phyloP scores from a whole-genome alignment of 257 asterid genomes.

The Osmanthus fragrans region DNA sequence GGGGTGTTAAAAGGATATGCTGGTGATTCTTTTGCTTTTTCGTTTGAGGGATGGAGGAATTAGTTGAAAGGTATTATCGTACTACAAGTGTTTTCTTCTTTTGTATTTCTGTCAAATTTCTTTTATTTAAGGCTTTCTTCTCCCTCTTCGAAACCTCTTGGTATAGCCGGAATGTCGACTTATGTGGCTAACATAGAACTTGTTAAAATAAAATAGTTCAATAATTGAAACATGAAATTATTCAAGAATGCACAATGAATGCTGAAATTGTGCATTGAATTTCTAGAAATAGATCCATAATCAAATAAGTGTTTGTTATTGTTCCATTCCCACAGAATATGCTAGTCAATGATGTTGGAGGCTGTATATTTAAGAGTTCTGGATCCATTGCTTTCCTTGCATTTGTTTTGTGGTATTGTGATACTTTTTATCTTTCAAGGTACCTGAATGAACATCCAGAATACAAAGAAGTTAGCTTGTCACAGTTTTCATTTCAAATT shows the following conservation, averaged over 20 bases:
- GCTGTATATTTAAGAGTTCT: slow-evolving; percentile 14
- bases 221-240: too few species aligned
- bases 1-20: too few species aligned
- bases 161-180: not conserved
- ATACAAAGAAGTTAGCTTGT: slow-evolving; percentile 37
- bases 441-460: slow-evolving; percentile 64
- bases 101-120: too few species aligned
- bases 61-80: too few species aligned
- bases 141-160: too few species aligned
- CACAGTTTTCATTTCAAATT: slow-evolving; percentile 74
- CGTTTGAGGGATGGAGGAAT: too few species aligned
- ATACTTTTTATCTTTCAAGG: slow-evolving; percentile 38
- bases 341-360: not conserved
- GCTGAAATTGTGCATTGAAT: not conserved
- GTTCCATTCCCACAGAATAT: not conserved
- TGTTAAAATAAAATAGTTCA: not conserved
- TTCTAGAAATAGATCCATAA: not conserved
- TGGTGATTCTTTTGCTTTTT: too few species aligned
- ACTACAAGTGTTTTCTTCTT: too few species aligned
- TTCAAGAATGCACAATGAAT: not conserved
- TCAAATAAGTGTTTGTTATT: not conserved
- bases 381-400: slow-evolving; percentile 16
- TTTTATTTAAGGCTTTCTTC: too few species aligned
- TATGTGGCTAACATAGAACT: not conserved
- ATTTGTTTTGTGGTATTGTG: slow-evolving; percentile 20